These are phyloP conservation scores for Fusarium torulosum DNA, from an alignment of 2,329 filamentous ascomycete species.

Conservation along the genomic window DNA sequence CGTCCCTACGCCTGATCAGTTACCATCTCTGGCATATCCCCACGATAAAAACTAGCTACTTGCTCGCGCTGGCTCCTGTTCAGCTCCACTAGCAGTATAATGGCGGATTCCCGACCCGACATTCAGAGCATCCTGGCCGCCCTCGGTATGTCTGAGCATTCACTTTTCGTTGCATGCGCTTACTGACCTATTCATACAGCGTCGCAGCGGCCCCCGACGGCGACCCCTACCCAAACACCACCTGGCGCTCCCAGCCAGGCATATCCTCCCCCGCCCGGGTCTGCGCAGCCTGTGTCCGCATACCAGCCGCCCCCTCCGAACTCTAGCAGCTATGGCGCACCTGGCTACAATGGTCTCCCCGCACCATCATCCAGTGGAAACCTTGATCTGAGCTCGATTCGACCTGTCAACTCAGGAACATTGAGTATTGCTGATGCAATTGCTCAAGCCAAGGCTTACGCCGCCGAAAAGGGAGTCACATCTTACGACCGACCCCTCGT, in stretches of 20 bases:
- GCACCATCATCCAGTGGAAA: constrained; percentile 80
- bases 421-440: constrained; percentile 88
- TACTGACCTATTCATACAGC: constrained; percentile 51
- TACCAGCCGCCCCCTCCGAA: constrained; percentile 56
- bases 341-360: constrained; percentile 64
- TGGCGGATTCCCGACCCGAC: constrained; percentile 48
- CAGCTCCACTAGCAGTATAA: constrained; percentile 32
- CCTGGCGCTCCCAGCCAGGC: constrained; percentile 55
- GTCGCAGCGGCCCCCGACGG: constrained; percentile 59
- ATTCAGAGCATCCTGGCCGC: constrained; percentile 62
- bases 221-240: constrained; percentile 59
- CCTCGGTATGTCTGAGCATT: constrained; percentile 56
- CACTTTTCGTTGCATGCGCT: constrained; percentile 16
- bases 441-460: constrained; percentile 85
- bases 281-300: constrained; percentile 52
- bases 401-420: constrained; percentile 82
- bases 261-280: constrained; percentile 55
- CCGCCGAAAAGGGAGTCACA: constrained; percentile 80
- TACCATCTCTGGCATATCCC: constrained; percentile 4
- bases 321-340: constrained; percentile 48
- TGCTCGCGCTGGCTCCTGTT: constrained; percentile 23
- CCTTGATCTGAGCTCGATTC: constrained; percentile 83
- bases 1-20: background rate
- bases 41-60: constrained; percentile 22
- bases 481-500: constrained; percentile 69